phyloP scores from a whole-genome alignment of 495 filamentous ascomycete species.

The Geoglossum glabrum region DNA sequence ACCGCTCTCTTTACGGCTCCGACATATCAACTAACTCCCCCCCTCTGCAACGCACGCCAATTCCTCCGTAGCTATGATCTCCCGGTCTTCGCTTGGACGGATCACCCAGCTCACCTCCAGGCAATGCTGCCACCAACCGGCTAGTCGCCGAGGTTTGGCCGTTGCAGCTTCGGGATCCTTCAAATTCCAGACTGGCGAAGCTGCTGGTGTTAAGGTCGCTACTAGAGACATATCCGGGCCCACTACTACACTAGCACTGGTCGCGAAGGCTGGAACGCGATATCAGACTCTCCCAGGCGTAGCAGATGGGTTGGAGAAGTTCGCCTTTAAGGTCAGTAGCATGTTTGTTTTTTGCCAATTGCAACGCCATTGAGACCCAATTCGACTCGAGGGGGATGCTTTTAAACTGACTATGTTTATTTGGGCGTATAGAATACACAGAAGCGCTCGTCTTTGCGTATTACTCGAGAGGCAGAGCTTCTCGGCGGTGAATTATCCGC shows the following conservation, averaged over 20 bases:
- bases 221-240: slow-evolving; percentile 71
- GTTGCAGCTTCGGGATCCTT: slow-evolving; percentile 62
- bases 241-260: slow-evolving; percentile 73
- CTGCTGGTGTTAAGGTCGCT: slow-evolving; percentile 74
- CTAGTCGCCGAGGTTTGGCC: slow-evolving; percentile 54
- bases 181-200: slow-evolving; percentile 72
- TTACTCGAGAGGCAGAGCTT: slow-evolving; percentile 85
- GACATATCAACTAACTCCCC: background rate
- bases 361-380: background rate
- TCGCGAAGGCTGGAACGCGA: slow-evolving; percentile 80
- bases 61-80: slow-evolving; percentile 55
- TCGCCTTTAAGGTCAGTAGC: slow-evolving; percentile 77
- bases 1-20: too few species aligned
- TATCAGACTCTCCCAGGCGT: slow-evolving; percentile 80
- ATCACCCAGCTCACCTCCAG: slow-evolving; percentile 58
- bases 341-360: slow-evolving; percentile 2
- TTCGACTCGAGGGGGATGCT: slow-evolving; percentile 74
- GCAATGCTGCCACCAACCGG: slow-evolving; percentile 36
- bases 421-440: slow-evolving; percentile 61
- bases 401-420: slow-evolving; percentile 89
- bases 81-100: slow-evolving; percentile 57
- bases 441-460: slow-evolving; percentile 70
- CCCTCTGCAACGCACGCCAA: slow-evolving; percentile 7
- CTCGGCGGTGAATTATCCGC: slow-evolving; percentile 69
- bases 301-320: slow-evolving; percentile 73